Evolutionary conservation across 1,284 basidiomycete species (phyloP).

Genomic region (Pseudozyma sp.): DNA sequence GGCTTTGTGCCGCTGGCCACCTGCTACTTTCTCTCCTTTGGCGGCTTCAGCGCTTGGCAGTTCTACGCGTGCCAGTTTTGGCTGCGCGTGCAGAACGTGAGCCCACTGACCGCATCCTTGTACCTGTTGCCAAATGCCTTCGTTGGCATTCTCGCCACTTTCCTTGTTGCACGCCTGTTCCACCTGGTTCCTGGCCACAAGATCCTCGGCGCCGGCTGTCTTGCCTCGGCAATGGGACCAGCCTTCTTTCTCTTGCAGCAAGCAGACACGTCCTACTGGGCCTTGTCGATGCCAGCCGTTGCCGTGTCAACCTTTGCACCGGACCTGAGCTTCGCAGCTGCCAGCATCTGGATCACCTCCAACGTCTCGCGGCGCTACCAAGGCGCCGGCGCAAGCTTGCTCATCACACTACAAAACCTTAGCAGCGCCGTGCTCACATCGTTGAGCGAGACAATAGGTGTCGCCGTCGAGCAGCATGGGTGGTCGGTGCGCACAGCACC

Average conservation of each 20-base stretch:
- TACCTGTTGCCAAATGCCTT: constrained; percentile 42
- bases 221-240: constrained; percentile 39
- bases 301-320: too few relatives aligned
- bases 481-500: too few relatives aligned
- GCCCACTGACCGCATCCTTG: constrained; percentile 33
- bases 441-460: too few relatives aligned
- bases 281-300: too few relatives aligned
- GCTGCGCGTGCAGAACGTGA: constrained; percentile 23
- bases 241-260: constrained; percentile 39
- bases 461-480: too few relatives aligned
- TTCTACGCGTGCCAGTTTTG: constrained; percentile 42
- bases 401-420: too few relatives aligned
- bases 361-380: too few relatives aligned
- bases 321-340: too few relatives aligned
- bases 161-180: constrained; percentile 20
- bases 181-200: constrained; percentile 34
- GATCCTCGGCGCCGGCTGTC: constrained; percentile 13
- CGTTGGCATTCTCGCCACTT: constrained; percentile 33
- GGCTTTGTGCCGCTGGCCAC: constrained; percentile 20
- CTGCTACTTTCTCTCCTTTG: constrained; percentile 36
- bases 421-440: too few relatives aligned
- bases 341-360: too few relatives aligned
- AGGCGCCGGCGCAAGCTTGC: too few relatives aligned
- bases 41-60: constrained; percentile 31
- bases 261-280: constrained; percentile 26